phyloP scores from a whole-genome alignment of 345 rosid species.

The Boechera retrofracta region DNA sequence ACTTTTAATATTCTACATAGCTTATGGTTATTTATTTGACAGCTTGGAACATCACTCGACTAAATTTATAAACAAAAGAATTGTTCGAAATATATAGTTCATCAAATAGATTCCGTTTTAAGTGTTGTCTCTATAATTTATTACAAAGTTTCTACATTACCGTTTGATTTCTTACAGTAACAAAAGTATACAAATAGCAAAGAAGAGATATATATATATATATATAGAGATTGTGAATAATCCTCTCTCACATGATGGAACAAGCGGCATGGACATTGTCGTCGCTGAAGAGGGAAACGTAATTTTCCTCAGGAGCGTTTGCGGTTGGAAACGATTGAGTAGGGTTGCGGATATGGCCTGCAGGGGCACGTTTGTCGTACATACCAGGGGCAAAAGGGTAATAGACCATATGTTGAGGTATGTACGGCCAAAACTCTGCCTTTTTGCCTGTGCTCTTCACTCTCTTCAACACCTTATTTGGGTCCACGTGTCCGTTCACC shows the following conservation, averaged over 20 bases:
- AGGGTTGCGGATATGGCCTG: slow-evolving; percentile 55
- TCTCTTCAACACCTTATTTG: slow-evolving; percentile 59
- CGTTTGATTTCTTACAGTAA: neutral
- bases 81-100: neutral
- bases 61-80: no score
- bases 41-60: neutral
- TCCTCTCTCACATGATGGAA: slow-evolving; percentile 50
- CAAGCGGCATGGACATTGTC: slow-evolving; percentile 57
- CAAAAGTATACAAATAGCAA: neutral
- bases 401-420: slow-evolving; percentile 57
- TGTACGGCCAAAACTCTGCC: slow-evolving; percentile 66
- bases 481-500: slow-evolving; percentile 58
- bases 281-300: slow-evolving; percentile 52
- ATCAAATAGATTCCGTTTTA: neutral
- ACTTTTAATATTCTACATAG: slow-evolving; percentile 26
- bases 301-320: slow-evolving; percentile 49
- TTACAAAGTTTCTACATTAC: slow-evolving; percentile 1
- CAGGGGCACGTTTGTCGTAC: slow-evolving; percentile 62
- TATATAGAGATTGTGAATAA: neutral
- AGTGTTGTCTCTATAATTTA: slow-evolving; percentile 13
- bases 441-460: slow-evolving; percentile 57
- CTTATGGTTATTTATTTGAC: slow-evolving; percentile 13
- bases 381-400: slow-evolving; percentile 60
- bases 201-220: neutral
- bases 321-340: slow-evolving; percentile 52